Base-by-base conservation (phyloP, 306 rosid species). In the Hylodesmum podocarpum region DNA sequence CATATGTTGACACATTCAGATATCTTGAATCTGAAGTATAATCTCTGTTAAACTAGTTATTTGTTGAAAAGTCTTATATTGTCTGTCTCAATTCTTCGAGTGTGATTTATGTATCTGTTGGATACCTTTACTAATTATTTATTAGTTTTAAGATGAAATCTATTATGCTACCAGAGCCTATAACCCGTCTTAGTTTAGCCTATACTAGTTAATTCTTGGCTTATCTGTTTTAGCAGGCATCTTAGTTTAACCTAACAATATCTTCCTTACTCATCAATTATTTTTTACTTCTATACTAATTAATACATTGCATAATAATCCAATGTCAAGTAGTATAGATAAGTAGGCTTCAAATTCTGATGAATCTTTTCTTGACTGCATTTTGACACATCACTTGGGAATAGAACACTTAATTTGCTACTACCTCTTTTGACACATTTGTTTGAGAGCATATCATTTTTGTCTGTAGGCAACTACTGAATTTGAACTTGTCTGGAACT, bases 381-480 rank as follows among this genome's bases (percentile, higher is more conserved):
- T 28, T 72, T 65, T 37, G 50, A 29, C 49, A 9, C 33, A 70
- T 36, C 31, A n/a, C 5, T 21, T 61, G 14, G 18, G 33, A 74
- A 61, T 22, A 53, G 33, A 74, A 61, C 22, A 53, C 50, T 70
- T 28, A 2, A 34, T 71, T 80, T 15, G 54, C 44, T 36, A 3
- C 21, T 40, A 7, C 71, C 37, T 9, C 43, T 50, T 70, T 31
- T 12, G 53, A 54, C n/a, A 51, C 64, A 71, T 19, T 36, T 47
- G 11, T 72, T 41, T 79, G 41, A 16, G 28, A 15, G 9, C 68
- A 19, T 50, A 50, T 19, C 40, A 28, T 43, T 29, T 27, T 22
- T 74, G 80, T 71, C n/a, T 88, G 80, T 81, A 96, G 99, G 97
- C 94, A 76, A 91, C 86, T 96, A 4, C 44, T 82, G 33, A 78